phyloP scores from a whole-genome alignment of 768 basidiomycete genomes.

The Leccinum imitatum region DNA sequence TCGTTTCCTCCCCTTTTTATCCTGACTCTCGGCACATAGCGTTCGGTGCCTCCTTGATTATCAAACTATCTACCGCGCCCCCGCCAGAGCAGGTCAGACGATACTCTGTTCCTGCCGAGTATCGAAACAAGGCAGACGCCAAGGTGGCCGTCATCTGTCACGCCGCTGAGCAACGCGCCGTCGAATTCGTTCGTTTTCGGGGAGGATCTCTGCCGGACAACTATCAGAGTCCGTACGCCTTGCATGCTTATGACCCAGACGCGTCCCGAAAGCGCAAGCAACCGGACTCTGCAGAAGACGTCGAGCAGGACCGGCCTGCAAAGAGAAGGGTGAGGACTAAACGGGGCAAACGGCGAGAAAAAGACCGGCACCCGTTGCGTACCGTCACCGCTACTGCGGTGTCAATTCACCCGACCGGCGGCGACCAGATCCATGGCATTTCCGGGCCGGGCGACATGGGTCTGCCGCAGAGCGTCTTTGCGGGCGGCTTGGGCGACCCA shows the following conservation, averaged over 20 bases:
- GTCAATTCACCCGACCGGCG: slow-evolving; percentile 2
- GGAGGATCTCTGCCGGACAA: slow-evolving; percentile 43
- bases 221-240: slow-evolving; percentile 39
- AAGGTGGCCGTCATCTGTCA: slow-evolving; percentile 52
- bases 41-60: slow-evolving; percentile 50
- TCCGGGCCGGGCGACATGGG: slow-evolving; percentile 21
- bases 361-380: neutral
- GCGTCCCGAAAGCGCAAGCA: slow-evolving; percentile 39
- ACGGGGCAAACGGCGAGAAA: slow-evolving; percentile 27
- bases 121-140: slow-evolving; percentile 60
- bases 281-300: slow-evolving; percentile 22
- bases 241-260: slow-evolving; percentile 28
- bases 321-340: slow-evolving; percentile 27
- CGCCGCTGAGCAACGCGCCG: slow-evolving; percentile 54
- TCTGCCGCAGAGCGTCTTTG: slow-evolving; percentile 12
- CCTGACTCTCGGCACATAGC: slow-evolving; percentile 37
- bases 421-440: slow-evolving; percentile 20
- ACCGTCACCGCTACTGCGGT: neutral
- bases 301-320: slow-evolving; percentile 13
- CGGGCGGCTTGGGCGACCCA: slow-evolving; percentile 14
- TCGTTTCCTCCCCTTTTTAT: neutral
- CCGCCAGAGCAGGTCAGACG: slow-evolving; percentile 36
- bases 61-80: slow-evolving; percentile 39
- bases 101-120: slow-evolving; percentile 49
- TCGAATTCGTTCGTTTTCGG: slow-evolving; percentile 60